A percentile compares a stretch with the other conserved stretches of the same genome.
Conservation (phyloP, 2,329 filamentous ascomycete species). For the Talaromyces sp. region DNA sequence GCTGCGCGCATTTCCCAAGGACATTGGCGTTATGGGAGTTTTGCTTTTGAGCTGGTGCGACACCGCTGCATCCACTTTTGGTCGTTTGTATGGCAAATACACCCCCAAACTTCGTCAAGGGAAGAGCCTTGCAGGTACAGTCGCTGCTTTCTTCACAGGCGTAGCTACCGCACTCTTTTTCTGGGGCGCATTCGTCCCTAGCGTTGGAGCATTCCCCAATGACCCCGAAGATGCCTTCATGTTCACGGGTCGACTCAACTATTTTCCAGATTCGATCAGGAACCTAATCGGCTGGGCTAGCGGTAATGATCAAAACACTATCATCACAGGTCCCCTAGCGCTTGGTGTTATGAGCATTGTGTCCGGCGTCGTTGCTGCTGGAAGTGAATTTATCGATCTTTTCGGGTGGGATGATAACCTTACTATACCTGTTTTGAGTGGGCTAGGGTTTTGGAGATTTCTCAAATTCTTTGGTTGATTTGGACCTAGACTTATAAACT, state of each 20-base stretch:
- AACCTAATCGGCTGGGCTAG: slow-evolving; percentile 60
- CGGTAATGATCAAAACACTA: slow-evolving; percentile 36
- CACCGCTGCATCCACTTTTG: slow-evolving; percentile 92
- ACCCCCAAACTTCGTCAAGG: slow-evolving; percentile 79
- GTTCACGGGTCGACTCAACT: slow-evolving; percentile 69
- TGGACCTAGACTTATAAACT: neutral
- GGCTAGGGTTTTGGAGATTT: slow-evolving; percentile 85
- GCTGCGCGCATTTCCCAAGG: slow-evolving; percentile 84
- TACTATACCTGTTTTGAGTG: slow-evolving; percentile 89
- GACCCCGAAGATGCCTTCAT: slow-evolving; percentile 71
- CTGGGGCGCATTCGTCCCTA: slow-evolving; percentile 80
- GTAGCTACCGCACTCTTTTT: slow-evolving; percentile 79
- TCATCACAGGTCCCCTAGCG: slow-evolving; percentile 67
- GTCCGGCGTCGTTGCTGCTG: slow-evolving; percentile 82
- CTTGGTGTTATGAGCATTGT: slow-evolving; percentile 77
- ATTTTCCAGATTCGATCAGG: slow-evolving; percentile 60
- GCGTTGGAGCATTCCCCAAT: slow-evolving; percentile 61
- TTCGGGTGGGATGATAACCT: slow-evolving; percentile 97
- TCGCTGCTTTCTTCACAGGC: slow-evolving; percentile 78
- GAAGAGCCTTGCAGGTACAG: slow-evolving; percentile 85
- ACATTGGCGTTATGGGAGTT: slow-evolving; percentile 83
- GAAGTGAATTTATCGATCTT: slow-evolving; percentile 84
- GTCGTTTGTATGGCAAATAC: slow-evolving; percentile 81
- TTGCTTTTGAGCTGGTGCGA: slow-evolving; percentile 96
- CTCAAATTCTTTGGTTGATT: slow-evolving; percentile 68